These are phyloP conservation scores for Termitomyces sp. DNA, from an alignment of 768 basidiomycete species.

Conservation along the genomic window DNA sequence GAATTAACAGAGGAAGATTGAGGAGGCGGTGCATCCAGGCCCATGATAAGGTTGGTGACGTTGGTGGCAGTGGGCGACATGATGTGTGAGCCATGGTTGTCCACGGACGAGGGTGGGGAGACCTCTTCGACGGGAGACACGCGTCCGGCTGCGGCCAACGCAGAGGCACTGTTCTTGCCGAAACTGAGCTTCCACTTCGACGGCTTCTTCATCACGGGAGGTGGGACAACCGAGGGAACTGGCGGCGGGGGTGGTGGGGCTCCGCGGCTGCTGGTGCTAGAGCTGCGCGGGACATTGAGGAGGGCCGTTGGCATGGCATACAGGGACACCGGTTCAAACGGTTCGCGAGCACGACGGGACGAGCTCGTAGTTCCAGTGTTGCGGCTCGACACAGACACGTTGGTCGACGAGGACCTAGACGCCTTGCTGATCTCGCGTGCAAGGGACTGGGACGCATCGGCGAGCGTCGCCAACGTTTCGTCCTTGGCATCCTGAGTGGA, in stretches of 20 bases:
- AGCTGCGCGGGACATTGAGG: slow-evolving; percentile 17
- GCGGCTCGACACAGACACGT: slow-evolving; percentile 24
- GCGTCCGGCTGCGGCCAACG: slow-evolving; percentile 27
- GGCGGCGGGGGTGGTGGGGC: slow-evolving; percentile 15
- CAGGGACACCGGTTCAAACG: slow-evolving; percentile 42
- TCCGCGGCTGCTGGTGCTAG: slow-evolving; percentile 14
- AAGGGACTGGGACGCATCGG: slow-evolving; percentile 73
- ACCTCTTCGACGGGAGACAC: slow-evolving; percentile 35
- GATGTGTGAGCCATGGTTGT: slow-evolving; percentile 19
- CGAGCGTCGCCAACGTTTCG: slow-evolving; percentile 62
- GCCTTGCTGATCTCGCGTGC: slow-evolving; percentile 79
- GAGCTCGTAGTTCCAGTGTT: slow-evolving; percentile 16
- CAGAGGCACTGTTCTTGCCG: slow-evolving; percentile 45
- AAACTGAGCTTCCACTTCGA: slow-evolving; percentile 85
- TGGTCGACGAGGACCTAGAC: slow-evolving; percentile 40
- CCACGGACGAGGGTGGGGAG: slow-evolving; percentile 23
- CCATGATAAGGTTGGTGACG: slow-evolving; percentile 71
- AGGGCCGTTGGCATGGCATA: slow-evolving; percentile 34
- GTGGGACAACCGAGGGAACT: slow-evolving; percentile 15
- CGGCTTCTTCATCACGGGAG: slow-evolving; percentile 63
- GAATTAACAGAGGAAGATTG: slow-evolving; percentile 17
- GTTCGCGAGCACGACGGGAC: slow-evolving; percentile 20
- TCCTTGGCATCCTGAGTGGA: slow-evolving; percentile 37
- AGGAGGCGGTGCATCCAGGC: slow-evolving; percentile 43
- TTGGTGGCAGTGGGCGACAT: slow-evolving; percentile 74